Base-by-base conservation (phyloP, 176 grass and related monocot species). In the Zea luxurians region DNA sequence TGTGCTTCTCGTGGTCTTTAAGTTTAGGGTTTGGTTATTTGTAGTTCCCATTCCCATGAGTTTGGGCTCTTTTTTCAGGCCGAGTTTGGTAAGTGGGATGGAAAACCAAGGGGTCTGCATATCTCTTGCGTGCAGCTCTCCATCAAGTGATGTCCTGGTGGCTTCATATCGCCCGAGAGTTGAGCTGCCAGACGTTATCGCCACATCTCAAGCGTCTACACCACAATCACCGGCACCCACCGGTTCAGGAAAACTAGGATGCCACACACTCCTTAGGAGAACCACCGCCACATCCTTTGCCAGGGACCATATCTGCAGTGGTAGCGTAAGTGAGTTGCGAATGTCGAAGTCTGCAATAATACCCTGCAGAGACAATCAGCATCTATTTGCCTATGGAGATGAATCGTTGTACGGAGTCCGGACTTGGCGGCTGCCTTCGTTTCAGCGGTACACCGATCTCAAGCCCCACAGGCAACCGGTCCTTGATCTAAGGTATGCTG, bases 401-500 rank as follows among this genome's bases (percentile, higher is more conserved):
- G 94, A 93, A 72, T 83, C 53, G 20, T 12, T 89, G 61, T 48
- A 74, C 2, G 84, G 84, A 64, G 73, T 97, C 21, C 82, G 91
- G 48, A 76, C 82, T n/a, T 93, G 86, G 91, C 50, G 8, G 15
- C 55, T 97, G 50, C 94, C 94, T 65, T 93, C 84, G 0, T 89
- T 97, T 64, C 85, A 66, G 72, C 58, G 16, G 20, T 65, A 69
- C 74, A 11, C 82, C 17, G 75, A 86, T 79, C 82, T 97, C 42
- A 86, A 74, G 67, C 82, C 89, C 2, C 91, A 93, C 84, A 82
- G 38, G 50, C 64, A 79, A 16, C 91, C 91, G 3, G 81, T 97
- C 88, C 91, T 97, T 86, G 94, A 97, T 87, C 71, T 97, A 58
- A 89, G 82, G 82, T 97, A 88, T 40, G 66, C 83, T n/a, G 61